Percentiles rank a stretch among this genome's conserved stretches.
These are phyloP conservation scores for Scheffersomyces quercinus DNA, from an alignment of 1,139 yeast species.

Conservation along the genomic window DNA sequence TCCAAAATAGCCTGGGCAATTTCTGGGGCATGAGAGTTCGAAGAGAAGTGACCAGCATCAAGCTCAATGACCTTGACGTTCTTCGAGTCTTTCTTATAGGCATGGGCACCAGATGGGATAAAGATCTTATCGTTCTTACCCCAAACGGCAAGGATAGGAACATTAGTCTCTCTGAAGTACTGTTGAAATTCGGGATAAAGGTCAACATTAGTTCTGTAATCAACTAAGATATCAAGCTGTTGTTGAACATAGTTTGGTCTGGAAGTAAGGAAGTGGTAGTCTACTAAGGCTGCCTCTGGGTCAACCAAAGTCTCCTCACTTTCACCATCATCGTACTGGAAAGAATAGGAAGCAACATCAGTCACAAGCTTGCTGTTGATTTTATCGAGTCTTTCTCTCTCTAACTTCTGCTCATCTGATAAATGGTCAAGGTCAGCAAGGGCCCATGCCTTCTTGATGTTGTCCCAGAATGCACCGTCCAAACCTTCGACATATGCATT, in stretches of 20 bases:
- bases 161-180: conserved; percentile 28
- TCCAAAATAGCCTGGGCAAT: conserved; percentile 19
- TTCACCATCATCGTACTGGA: conserved; percentile 34
- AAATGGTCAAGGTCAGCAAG: conserved; percentile 9
- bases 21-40: conserved; percentile 28
- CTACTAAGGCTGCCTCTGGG: conserved; percentile 33
- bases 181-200: conserved; percentile 39
- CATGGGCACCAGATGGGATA: conserved; percentile 33
- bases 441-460: conserved; percentile 31
- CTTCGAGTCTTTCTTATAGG: conserved; percentile 32
- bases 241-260: conserved; percentile 24
- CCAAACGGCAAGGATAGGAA: conserved; percentile 43
- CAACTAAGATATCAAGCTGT: conserved; percentile 35
- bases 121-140: conserved; percentile 44
- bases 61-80: conserved; percentile 23
- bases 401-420: neutral
- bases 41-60: conserved; percentile 43
- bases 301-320: conserved; percentile 21
- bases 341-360: conserved; percentile 16
- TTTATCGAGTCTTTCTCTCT: conserved; percentile 9
- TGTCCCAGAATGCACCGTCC: conserved; percentile 35
- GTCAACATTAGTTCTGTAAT: conserved; percentile 33
- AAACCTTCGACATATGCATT: conserved; percentile 45
- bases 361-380: conserved; percentile 16
- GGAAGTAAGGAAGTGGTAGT: conserved; percentile 21